Evolutionary conservation across 1,139 yeast genomes (phyloP).

Genomic region (Hyphopichia wangnamkhiaoensis): DNA sequence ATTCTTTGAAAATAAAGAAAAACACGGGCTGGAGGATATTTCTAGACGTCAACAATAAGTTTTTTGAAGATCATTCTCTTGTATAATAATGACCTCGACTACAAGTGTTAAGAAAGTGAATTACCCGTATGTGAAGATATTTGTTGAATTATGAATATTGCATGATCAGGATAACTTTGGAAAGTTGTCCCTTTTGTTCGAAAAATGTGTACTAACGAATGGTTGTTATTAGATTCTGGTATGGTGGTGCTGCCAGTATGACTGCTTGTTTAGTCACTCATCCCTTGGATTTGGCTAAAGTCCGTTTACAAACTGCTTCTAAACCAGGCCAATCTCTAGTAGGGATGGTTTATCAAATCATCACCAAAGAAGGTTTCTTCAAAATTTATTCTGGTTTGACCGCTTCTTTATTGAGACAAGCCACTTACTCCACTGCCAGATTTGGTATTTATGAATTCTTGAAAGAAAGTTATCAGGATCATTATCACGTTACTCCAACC

Average conservation of each 20-base stretch:
- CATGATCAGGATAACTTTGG: no score
- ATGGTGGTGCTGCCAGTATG: constrained; percentile 66
- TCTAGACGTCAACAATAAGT: no score
- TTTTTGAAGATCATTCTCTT: no score
- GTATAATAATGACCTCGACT: not conserved
- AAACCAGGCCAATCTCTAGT: constrained; percentile 61
- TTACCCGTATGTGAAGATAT: constrained; percentile 3
- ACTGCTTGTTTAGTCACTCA: constrained; percentile 65
- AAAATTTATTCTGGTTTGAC: constrained; percentile 79
- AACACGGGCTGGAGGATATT: not conserved
- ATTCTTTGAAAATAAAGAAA: not conserved
- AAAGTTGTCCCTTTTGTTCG: no score
- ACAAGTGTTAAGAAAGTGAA: not conserved
- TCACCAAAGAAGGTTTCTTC: constrained; percentile 63
- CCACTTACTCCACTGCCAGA: constrained; percentile 82
- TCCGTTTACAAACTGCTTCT: constrained; percentile 74
- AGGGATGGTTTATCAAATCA: constrained; percentile 60
- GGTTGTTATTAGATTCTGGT: constrained; percentile 40
- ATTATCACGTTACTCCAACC: constrained; percentile 34
- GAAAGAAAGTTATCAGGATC: constrained; percentile 54
- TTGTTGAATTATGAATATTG: no score
- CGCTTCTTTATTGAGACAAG: constrained; percentile 82
- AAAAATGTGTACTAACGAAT: no score
- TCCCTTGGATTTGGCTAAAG: constrained; percentile 84
- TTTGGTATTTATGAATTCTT: constrained; percentile 81